Evolutionary conservation across 2,329 filamentous ascomycete species (phyloP), one percentile per base, ranked within the genome.

Genomic region (Raffaelea deltoideospora): DNA sequence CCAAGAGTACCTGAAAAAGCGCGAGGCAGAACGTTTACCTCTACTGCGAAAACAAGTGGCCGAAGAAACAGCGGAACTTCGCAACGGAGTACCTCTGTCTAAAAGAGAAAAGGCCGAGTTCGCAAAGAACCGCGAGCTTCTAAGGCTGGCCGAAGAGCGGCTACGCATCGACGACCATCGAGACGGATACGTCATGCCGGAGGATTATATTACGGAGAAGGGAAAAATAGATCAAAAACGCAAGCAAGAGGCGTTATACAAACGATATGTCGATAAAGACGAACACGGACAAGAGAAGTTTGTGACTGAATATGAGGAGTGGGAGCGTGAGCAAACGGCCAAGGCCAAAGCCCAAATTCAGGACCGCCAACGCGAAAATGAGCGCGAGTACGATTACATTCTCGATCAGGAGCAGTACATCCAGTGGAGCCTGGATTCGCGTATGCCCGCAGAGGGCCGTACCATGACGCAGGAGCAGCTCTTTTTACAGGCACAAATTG

Each of bases 171-270:
- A 96, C 52, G 88, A 96, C 47, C 77, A 94, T 54, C 72, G 79
- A 17, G 87, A 95, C 60, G 88, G 88, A 3, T 98, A 96, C 58
- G 71, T 79, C 45, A 78, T 98, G 62, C 90, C 88, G 0, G 87
- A 95, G 45, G 86, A 95, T 53, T 94, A 94, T 52, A 88, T 94
- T 43, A 94, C 83, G 0, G 86, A 92, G 53, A 87, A 88, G 57
- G 86, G 85, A 18, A 90, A 92, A 51, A 78, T 93, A 43, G 82
- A 93, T 52, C 69, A 70, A 47, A 86, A 81, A 53, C 81, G 82
- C 53, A 96, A 96, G 54, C 75, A 90, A 44, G 83, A 92, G 19
- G 84, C 83, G 0, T 67, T 98, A 10, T 94, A 93, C 59, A 87
- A 85, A 54, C 75, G 87, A 35, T 88, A 94, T 47, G 78, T 94